phyloP scores from a whole-genome alignment of 805 yeast species.

The Wickerhamiella sergipiensis region DNA sequence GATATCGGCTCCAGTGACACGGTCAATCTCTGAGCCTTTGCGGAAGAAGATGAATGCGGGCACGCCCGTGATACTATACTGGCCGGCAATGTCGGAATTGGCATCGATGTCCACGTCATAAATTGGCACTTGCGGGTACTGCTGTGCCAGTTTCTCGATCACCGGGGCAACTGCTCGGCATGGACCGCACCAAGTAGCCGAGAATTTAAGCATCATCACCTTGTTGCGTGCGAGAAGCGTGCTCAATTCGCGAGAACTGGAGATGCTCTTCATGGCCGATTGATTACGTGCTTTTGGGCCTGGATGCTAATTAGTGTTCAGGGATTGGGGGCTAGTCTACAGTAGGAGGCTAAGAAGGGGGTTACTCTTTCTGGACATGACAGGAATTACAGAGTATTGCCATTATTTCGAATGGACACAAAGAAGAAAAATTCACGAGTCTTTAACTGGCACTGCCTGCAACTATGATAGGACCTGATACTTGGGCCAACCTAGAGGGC shows the following conservation, averaged over 20 bases:
- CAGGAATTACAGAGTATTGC: too few relatives aligned
- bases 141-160: slow-evolving; percentile 63
- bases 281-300: background rate
- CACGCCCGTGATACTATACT: slow-evolving; percentile 46
- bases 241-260: background rate
- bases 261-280: background rate
- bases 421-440: too few relatives aligned
- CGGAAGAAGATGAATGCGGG: slow-evolving; percentile 64
- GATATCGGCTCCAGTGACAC: slow-evolving; percentile 22
- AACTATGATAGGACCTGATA: too few relatives aligned
- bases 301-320: too few relatives aligned
- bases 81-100: slow-evolving; percentile 53
- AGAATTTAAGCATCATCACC: slow-evolving; percentile 73
- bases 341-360: too few relatives aligned
- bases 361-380: too few relatives aligned
- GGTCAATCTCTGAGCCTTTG: slow-evolving; percentile 57
- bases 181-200: slow-evolving; percentile 96
- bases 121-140: slow-evolving; percentile 43
- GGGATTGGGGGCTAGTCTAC: too few relatives aligned
- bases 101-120: slow-evolving; percentile 86
- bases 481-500: background rate
- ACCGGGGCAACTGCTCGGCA: slow-evolving; percentile 94
- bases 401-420: too few relatives aligned
- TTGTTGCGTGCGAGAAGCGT: slow-evolving; percentile 33
- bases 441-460: too few relatives aligned